These are phyloP conservation scores for Talaromyces thailandensis DNA, from an alignment of 495 filamentous ascomycete species.

Conservation along the genomic window DNA sequence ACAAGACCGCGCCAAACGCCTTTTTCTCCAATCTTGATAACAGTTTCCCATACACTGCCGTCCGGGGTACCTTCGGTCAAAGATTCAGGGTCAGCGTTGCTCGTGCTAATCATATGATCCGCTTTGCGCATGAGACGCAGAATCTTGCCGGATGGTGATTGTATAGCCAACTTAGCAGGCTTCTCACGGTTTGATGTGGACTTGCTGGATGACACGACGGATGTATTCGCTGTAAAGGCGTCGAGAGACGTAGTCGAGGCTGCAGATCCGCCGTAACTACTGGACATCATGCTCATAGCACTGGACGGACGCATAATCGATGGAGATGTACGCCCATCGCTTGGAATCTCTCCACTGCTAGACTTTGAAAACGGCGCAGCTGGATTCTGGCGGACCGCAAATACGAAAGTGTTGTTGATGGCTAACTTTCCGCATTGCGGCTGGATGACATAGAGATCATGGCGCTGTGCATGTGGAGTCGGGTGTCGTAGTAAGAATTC, in stretches of 20 bases:
- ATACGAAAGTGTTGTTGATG: conserved; percentile 95
- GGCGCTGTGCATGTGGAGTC: conserved; percentile 90
- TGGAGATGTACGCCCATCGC: conserved; percentile 47
- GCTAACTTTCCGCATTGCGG: conserved; percentile 83
- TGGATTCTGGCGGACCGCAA: conserved; percentile 87
- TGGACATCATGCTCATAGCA: conserved; percentile 70
- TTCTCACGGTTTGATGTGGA: conserved; percentile 52
- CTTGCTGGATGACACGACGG: conserved; percentile 46
- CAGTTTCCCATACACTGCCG: conserved; percentile 90
- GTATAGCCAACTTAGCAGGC: conserved; percentile 91
- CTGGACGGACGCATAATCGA: conserved; percentile 63
- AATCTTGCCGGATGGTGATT: conserved; percentile 93
- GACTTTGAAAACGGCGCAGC: conserved; percentile 45
- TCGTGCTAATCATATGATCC: conserved; percentile 48
- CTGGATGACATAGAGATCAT: conserved; percentile 93
- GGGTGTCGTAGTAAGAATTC: conserved; percentile 90
- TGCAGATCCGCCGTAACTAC: conserved; percentile 29
- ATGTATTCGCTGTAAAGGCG: conserved; percentile 38
- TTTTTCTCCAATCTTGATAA: conserved; percentile 91
- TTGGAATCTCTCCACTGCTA: conserved; percentile 38
- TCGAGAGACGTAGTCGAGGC: conserved; percentile 29
- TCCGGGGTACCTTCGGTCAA: conserved; percentile 52
- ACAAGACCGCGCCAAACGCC: conserved; percentile 91
- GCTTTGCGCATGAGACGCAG: conserved; percentile 81
- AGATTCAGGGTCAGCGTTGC: conserved; percentile 32